A percentile compares a stretch with the other conserved stretches of the same genome.
Conservation (phyloP, 2,329 filamentous ascomycete species). For the Teratosphaeria pseudoeucalypti region DNA sequence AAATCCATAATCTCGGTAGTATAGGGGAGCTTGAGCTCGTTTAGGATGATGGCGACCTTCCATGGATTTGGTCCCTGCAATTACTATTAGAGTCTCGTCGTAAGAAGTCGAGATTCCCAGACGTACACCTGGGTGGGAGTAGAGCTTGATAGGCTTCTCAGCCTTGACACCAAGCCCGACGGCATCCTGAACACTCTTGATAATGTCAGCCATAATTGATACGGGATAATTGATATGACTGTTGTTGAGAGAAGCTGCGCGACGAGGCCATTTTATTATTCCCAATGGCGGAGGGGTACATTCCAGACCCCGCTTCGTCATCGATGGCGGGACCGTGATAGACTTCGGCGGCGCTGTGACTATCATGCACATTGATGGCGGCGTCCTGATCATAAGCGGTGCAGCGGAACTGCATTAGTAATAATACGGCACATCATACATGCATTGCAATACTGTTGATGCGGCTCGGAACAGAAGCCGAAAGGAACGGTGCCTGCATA, state of each 20-base stretch:
- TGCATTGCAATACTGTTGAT: background rate
- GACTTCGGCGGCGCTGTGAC: background rate
- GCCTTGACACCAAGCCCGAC: background rate
- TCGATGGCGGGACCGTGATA: background rate
- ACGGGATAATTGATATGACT: background rate
- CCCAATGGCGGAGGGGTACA: background rate
- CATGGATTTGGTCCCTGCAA: slow-evolving; percentile 30
- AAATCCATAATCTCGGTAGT: slow-evolving; percentile 27
- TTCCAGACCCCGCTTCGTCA: background rate
- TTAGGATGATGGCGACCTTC: slow-evolving; percentile 37
- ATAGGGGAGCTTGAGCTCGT: slow-evolving; percentile 35
- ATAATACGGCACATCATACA: too few relatives aligned
- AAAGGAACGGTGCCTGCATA: too few relatives aligned
- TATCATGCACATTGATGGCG: background rate
- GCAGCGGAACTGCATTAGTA: background rate
- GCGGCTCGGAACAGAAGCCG: too few relatives aligned
- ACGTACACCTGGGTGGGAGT: slow-evolving; percentile 15
- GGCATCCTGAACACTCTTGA: background rate
- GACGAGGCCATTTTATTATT: background rate
- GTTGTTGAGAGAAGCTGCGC: background rate
- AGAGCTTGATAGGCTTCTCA: slow-evolving; percentile 20
- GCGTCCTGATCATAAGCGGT: background rate
- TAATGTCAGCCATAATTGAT: background rate
- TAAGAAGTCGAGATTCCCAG: background rate
- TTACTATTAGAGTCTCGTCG: background rate